Conservation (phyloP, 306 rosid species). For the Cicer cuneatum region DNA sequence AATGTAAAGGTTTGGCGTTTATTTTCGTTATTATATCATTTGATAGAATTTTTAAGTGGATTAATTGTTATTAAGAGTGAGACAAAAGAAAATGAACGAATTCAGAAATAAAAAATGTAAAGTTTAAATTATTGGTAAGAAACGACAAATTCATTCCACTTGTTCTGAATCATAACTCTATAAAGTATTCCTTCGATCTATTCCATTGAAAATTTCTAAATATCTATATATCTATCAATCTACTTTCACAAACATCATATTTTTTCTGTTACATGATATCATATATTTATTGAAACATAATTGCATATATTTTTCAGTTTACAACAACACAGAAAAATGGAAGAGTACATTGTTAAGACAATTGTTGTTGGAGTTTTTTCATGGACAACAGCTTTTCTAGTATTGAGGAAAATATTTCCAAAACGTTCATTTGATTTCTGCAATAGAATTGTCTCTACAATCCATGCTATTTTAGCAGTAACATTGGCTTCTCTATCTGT, state of each 20-base stretch:
- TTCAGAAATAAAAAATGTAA: too few relatives aligned
- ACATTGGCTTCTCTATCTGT: slow-evolving; percentile 68
- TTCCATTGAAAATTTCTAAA: background rate
- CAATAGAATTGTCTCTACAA: slow-evolving; percentile 71
- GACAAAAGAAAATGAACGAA: too few relatives aligned
- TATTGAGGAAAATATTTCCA: slow-evolving; percentile 53
- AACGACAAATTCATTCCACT: too few relatives aligned
- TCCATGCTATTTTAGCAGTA: slow-evolving; percentile 75
- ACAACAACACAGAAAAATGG: slow-evolving; percentile 46
- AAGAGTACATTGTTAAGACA: slow-evolving; percentile 46
- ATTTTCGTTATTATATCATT: too few relatives aligned
- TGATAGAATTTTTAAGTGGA: too few relatives aligned
- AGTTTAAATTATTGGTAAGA: too few relatives aligned
- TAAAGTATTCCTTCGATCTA: background rate
- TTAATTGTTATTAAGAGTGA: too few relatives aligned
- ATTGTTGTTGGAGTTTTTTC: slow-evolving; percentile 65
- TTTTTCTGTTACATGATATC: background rate
- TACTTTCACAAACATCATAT: too few relatives aligned
- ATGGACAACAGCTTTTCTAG: slow-evolving; percentile 67
- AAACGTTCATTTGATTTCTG: slow-evolving; percentile 66
- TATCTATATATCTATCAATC: too few relatives aligned
- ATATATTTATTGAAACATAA: slow-evolving; percentile 17
- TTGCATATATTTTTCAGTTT: slow-evolving; percentile 34
- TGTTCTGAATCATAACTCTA: background rate
- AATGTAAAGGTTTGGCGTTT: too few relatives aligned